These are phyloP conservation scores for Geranium brycei DNA, from an alignment of 345 rosid genomes.

Conservation along the genomic window DNA sequence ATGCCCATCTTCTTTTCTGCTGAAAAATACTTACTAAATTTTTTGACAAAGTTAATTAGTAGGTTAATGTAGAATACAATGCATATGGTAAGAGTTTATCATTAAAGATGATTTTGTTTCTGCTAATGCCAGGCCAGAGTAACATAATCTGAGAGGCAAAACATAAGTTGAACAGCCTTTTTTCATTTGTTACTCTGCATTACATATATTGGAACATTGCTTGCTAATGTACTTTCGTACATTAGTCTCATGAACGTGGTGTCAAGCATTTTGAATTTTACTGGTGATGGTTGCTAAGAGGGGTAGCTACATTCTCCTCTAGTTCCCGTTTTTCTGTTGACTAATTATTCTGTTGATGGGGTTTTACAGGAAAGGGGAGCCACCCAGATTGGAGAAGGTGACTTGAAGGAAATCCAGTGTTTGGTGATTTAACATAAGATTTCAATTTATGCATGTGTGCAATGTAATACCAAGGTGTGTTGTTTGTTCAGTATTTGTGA, in stretches of 20 bases:
- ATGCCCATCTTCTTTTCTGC: not conserved
- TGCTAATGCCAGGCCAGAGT: not conserved
- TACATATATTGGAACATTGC: not conserved
- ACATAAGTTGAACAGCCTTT: not conserved
- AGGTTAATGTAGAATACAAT: too few relatives aligned
- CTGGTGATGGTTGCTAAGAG: not conserved
- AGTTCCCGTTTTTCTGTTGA: not conserved
- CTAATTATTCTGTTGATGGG: conserved; percentile 1
- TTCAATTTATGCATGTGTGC: conserved; percentile 6
- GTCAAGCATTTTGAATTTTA: not conserved
- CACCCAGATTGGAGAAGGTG: conserved; percentile 54
- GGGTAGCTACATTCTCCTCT: not conserved
- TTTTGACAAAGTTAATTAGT: not conserved
- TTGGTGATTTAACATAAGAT: conserved; percentile 7
- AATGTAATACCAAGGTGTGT: conserved; percentile 16
- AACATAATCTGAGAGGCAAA: not conserved
- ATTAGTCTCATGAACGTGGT: not conserved
- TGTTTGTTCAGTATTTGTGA: conserved; percentile 18
- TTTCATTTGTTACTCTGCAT: too few relatives aligned
- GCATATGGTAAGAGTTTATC: not conserved
- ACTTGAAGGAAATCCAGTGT: not conserved
- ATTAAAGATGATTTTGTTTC: not conserved
- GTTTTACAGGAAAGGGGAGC: conserved; percentile 43
- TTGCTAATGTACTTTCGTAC: not conserved
- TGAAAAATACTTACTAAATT: not conserved